Conservation (phyloP, 2,329 filamentous ascomycete genomes). For the Diaporthe destruens region DNA sequence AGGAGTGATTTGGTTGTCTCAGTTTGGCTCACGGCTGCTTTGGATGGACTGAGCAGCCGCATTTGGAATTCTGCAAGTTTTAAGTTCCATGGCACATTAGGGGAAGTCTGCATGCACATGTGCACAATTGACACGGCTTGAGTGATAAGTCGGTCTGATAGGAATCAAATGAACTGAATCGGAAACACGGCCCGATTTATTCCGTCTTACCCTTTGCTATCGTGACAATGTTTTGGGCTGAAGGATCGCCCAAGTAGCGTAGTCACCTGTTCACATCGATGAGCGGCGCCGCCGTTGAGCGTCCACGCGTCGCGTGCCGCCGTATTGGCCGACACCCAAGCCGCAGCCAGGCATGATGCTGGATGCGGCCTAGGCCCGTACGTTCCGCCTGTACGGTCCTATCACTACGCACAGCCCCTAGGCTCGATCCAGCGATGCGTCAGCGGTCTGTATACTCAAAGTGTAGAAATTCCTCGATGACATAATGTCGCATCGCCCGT, state of each 20-base stretch:
- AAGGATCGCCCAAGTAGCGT: background rate
- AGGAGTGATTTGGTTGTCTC: too few relatives aligned
- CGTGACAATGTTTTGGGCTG: background rate
- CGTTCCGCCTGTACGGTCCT: background rate
- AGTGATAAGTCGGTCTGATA: background rate
- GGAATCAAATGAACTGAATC: background rate
- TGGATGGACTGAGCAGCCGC: background rate
- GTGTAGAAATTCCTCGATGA: background rate
- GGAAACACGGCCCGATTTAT: background rate
- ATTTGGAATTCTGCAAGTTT: background rate
- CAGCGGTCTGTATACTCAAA: background rate
- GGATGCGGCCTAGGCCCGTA: background rate
- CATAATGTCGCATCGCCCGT: background rate
- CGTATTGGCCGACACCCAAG: background rate
- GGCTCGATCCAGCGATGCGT: background rate
- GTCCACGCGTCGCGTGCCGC: background rate
- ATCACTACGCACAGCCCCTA: background rate
- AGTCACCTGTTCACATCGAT: background rate
- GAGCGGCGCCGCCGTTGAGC: background rate
- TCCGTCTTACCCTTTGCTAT: rapidly evolving
- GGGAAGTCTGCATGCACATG: background rate
- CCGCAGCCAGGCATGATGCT: background rate
- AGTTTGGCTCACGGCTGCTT: background rate
- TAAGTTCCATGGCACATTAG: too few relatives aligned
- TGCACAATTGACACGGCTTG: background rate